These are phyloP conservation scores for Aureobasidium namibiae DNA, from an alignment of 2,329 filamentous ascomycete genomes.

Conservation along the genomic window DNA sequence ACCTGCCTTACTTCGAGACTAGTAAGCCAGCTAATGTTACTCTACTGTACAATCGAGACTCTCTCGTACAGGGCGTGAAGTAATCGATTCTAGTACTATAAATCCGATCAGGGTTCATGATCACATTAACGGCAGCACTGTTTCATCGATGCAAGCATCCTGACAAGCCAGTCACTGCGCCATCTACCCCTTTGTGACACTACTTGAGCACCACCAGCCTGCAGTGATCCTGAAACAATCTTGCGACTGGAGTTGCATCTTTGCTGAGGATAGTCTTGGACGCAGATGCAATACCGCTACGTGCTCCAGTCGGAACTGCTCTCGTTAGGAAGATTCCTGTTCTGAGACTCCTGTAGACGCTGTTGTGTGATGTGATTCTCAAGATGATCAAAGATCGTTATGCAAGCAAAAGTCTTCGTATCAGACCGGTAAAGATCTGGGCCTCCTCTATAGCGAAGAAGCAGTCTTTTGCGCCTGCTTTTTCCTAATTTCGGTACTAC, in stretches of 20 bases:
- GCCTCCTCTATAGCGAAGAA: too few relatives aligned
- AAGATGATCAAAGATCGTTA: too few relatives aligned
- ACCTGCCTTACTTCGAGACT: background rate
- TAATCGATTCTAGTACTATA: background rate
- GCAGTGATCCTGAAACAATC: background rate
- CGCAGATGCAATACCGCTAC: too few relatives aligned
- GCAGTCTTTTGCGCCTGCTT: conserved; percentile 16
- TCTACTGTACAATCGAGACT: background rate
- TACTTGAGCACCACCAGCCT: background rate
- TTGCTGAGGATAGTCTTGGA: too few relatives aligned
- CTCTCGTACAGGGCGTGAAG: background rate
- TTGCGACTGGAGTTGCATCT: too few relatives aligned
- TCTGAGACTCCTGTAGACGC: too few relatives aligned
- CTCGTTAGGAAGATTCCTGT: too few relatives aligned
- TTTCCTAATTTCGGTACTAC: conserved; percentile 69
- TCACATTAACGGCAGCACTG: background rate
- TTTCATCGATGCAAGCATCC: background rate
- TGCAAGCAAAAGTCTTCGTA: too few relatives aligned
- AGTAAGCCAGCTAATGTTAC: background rate
- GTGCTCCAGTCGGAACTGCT: too few relatives aligned
- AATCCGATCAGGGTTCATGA: background rate
- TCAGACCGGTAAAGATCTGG: too few relatives aligned
- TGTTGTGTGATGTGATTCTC: too few relatives aligned
- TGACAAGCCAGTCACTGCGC: background rate
- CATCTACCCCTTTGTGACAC: background rate